Evolutionary conservation across 202 grass and related monocot genomes (phyloP).

Genomic region (Hordeum pubiflorum): DNA sequence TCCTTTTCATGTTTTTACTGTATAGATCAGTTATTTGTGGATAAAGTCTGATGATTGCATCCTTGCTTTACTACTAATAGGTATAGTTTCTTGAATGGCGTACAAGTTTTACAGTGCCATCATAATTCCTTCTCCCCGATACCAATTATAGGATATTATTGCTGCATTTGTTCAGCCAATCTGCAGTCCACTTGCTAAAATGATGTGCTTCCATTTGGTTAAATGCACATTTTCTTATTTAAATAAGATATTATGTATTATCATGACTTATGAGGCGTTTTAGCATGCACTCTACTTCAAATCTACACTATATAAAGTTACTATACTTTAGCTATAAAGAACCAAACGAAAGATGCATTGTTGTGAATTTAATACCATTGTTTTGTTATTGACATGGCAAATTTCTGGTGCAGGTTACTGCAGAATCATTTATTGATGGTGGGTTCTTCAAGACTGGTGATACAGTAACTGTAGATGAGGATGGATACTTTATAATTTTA

Average conservation of each 20-base stretch:
- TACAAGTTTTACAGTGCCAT: background rate
- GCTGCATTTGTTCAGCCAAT: slow-evolving; percentile 4
- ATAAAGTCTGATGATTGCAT: background rate
- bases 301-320: background rate
- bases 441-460: slow-evolving; percentile 96
- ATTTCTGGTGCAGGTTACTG: slow-evolving; percentile 59
- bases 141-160: background rate
- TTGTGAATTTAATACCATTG: slow-evolving; percentile 12
- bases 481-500: slow-evolving; percentile 84
- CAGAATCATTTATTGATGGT: slow-evolving; percentile 67
- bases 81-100: background rate
- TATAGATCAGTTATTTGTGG: background rate
- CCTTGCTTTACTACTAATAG: background rate
- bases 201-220: background rate
- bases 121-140: background rate
- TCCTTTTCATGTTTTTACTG: background rate
- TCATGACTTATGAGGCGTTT: background rate
- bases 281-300: background rate
- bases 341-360: background rate
- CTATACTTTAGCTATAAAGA: background rate
- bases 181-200: background rate
- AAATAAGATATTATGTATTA: background rate
- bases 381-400: slow-evolving; percentile 8
- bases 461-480: slow-evolving; percentile 76
- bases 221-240: slow-evolving; percentile 4